Conservation (phyloP, 2,329 filamentous ascomycete species). For the Apiospora phragmitis region DNA sequence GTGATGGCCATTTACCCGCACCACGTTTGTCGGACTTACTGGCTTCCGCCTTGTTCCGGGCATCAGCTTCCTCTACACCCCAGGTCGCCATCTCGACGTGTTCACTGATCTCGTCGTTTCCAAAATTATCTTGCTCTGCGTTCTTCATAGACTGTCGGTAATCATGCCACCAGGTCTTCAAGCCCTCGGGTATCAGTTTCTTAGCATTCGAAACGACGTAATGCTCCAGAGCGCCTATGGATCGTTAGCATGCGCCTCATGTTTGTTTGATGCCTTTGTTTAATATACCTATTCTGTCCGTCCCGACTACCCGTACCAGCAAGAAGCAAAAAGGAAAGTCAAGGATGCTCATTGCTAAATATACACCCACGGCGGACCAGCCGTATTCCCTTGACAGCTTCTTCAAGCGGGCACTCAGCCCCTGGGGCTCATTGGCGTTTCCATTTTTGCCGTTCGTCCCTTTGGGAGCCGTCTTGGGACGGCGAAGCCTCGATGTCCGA, state of each 20-base stretch:
- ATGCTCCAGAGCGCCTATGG: slow-evolving; percentile 63
- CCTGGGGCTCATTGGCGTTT: slow-evolving; percentile 23
- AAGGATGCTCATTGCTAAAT: slow-evolving; percentile 76
- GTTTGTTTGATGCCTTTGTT: neutral
- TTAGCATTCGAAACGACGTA: slow-evolving; percentile 62
- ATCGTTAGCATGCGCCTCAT: neutral
- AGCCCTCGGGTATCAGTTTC: slow-evolving; percentile 58
- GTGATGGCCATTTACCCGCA: neutral
- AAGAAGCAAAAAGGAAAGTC: slow-evolving; percentile 97
- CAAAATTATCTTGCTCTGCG: slow-evolving; percentile 43
- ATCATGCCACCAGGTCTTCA: slow-evolving; percentile 54
- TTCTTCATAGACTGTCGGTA: slow-evolving; percentile 50
- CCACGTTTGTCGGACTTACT: slow-evolving; percentile 59
- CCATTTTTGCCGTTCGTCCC: neutral
- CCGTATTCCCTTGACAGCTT: slow-evolving; percentile 91
- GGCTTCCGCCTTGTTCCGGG: slow-evolving; percentile 63
- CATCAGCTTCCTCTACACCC: slow-evolving; percentile 65
- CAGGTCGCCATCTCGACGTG: slow-evolving; percentile 53
- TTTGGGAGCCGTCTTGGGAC: neutral
- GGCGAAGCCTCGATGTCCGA: neutral
- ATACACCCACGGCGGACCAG: slow-evolving; percentile 91
- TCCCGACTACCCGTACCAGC: slow-evolving; percentile 78
- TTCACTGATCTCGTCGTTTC: slow-evolving; percentile 44
- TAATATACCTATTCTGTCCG: slow-evolving; percentile 75
- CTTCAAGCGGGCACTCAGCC: slow-evolving; percentile 71